Evolutionary conservation across 192 early-diverging fungal species (phyloP).

Genomic region (Jimgerdemannia lactiflua): DNA sequence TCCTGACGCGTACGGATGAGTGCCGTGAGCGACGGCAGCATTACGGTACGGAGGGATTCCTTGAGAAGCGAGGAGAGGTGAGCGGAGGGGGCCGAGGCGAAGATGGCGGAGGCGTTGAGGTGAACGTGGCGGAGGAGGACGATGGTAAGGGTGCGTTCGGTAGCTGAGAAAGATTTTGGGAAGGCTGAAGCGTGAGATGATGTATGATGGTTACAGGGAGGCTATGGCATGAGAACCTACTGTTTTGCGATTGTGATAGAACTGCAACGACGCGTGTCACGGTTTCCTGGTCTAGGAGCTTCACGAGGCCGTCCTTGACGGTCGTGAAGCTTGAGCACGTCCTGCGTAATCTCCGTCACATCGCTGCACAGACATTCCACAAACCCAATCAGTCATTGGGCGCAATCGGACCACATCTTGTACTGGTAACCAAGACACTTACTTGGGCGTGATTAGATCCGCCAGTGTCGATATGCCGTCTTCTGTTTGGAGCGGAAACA

Average conservation of each 20-base stretch:
- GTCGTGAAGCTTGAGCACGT: slow-evolving; percentile 26
- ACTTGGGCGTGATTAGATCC: slow-evolving; percentile 26
- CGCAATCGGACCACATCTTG: too few species aligned
- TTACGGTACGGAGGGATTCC: slow-evolving; percentile 14
- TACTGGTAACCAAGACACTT: not conserved
- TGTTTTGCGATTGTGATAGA: slow-evolving; percentile 17
- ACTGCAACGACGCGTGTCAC: slow-evolving; percentile 22
- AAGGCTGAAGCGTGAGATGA: not conserved
- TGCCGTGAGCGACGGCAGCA: slow-evolving; percentile 19
- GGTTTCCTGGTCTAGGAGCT: slow-evolving; percentile 27
- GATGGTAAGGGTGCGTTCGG: slow-evolving; percentile 19
- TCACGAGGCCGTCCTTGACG: slow-evolving; percentile 18
- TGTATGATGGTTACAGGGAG: not conserved
- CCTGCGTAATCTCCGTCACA: slow-evolving; percentile 26
- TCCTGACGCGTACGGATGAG: slow-evolving; percentile 26
- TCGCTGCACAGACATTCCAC: slow-evolving; percentile 15
- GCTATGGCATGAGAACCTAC: slow-evolving; percentile 3
- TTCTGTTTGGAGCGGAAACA: slow-evolving; percentile 30
- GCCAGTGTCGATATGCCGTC: slow-evolving; percentile 33
- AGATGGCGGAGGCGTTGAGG: slow-evolving; percentile 7
- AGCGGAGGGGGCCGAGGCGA: slow-evolving; percentile 12
- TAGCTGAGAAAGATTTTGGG: slow-evolving; percentile 14
- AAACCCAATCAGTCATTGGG: too few species aligned
- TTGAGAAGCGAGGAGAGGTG: slow-evolving; percentile 1
- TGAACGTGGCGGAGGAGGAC: slow-evolving; percentile 16